Percentiles rank a stretch among this genome's conserved stretches.
Evolutionary conservation across 2,329 filamentous ascomycete species (phyloP).

Genomic region (Botrytis pseudocinerea): DNA sequence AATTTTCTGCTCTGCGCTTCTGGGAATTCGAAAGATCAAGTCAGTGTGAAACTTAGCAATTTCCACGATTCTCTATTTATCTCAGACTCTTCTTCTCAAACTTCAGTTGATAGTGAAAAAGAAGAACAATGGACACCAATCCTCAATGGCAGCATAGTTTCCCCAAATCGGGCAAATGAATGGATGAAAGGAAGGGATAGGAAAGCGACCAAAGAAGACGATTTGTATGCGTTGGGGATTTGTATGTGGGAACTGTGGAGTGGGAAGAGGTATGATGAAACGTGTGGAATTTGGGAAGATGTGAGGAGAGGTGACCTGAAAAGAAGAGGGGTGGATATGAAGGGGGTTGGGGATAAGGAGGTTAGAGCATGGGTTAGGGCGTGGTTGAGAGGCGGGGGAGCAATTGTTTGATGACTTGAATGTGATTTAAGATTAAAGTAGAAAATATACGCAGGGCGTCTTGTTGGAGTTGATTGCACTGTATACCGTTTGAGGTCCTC

Average conservation of each 20-base stretch:
- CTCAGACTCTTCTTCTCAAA: background rate
- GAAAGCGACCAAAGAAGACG: background rate
- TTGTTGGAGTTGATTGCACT: background rate
- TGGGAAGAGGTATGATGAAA: background rate
- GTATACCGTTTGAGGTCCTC: background rate
- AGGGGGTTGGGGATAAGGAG: background rate
- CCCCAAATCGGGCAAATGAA: background rate
- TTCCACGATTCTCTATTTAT: background rate
- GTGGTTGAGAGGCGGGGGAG: constrained; percentile 8
- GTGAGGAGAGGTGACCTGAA: background rate
- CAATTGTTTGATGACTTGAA: background rate
- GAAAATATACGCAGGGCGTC: background rate
- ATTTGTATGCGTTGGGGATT: constrained; percentile 1
- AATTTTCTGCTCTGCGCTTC: background rate
- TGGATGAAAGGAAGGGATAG: constrained; percentile 7
- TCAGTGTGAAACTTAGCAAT: background rate
- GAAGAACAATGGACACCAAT: background rate
- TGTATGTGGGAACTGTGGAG: constrained; percentile 6
- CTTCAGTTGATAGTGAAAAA: too few species aligned
- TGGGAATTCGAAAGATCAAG: background rate
- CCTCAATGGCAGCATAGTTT: background rate
- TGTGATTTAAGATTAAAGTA: background rate
- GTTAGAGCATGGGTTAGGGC: background rate
- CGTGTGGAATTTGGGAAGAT: background rate
- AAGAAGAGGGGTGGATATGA: constrained; percentile 3